These are phyloP conservation scores for Leccinum uliginosum DNA, from an alignment of 768 basidiomycete genomes.

Conservation along the genomic window DNA sequence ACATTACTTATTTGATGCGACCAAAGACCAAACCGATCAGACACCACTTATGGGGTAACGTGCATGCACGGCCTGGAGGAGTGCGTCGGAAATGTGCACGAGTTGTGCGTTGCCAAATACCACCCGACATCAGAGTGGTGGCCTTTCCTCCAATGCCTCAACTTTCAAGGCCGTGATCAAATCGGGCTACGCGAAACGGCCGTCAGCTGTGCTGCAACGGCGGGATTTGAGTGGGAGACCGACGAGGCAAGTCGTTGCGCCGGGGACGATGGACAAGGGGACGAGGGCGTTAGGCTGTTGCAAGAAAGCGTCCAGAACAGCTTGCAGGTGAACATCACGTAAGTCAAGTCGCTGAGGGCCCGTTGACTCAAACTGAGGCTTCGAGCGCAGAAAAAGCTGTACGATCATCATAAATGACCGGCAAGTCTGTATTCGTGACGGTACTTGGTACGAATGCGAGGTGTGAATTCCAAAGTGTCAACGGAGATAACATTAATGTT, in stretches of 20 bases:
- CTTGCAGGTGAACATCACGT: slow-evolving; percentile 56
- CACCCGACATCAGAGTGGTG: slow-evolving; percentile 62
- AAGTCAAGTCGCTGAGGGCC: slow-evolving; percentile 19
- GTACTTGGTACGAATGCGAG: slow-evolving; percentile 75
- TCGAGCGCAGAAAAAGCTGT: slow-evolving; percentile 67
- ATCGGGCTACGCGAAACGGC: slow-evolving; percentile 68
- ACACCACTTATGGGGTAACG: slow-evolving; percentile 68
- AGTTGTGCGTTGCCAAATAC: slow-evolving; percentile 74
- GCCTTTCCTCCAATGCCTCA: slow-evolving; percentile 80
- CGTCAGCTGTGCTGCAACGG: slow-evolving; percentile 57
- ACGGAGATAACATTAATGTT: slow-evolving; percentile 22
- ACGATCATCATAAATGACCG: slow-evolving; percentile 72
- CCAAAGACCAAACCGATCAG: slow-evolving; percentile 56
- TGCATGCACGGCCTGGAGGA: slow-evolving; percentile 81
- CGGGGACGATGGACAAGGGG: slow-evolving; percentile 54
- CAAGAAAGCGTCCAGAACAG: slow-evolving; percentile 48
- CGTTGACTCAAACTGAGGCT: slow-evolving; percentile 6
- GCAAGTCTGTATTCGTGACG: slow-evolving; percentile 72
- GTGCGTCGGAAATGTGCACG: slow-evolving; percentile 86
- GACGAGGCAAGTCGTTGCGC: slow-evolving; percentile 55
- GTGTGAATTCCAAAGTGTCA: slow-evolving; percentile 34
- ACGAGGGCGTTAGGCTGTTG: slow-evolving; percentile 63
- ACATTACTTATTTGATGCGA: slow-evolving; percentile 7
- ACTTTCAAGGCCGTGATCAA: slow-evolving; percentile 52
- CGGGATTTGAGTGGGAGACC: slow-evolving; percentile 64